Percentiles rank a stretch among this genome's conserved stretches.
phyloP scores from a whole-genome alignment of 139 green algal genomes.

The Trebouxia sp. region DNA sequence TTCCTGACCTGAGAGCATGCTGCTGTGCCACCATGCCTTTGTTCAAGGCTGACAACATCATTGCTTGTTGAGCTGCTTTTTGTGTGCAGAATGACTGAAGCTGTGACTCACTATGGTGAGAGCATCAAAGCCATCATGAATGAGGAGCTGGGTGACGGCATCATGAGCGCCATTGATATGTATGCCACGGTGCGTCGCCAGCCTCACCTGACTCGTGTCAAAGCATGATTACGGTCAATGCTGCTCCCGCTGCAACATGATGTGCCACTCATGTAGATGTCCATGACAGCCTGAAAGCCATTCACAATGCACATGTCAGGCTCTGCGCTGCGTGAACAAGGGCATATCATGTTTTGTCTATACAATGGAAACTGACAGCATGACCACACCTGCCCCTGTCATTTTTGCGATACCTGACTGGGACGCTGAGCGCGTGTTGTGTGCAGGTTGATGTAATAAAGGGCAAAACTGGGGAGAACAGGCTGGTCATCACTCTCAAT shows the following conservation, averaged over 20 bases:
- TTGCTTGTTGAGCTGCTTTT: background rate
- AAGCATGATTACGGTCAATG: background rate
- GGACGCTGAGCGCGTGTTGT: too few species aligned
- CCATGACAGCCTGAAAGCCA: too few species aligned
- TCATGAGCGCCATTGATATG: constrained; percentile 58
- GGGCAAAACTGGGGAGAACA: constrained; percentile 55
- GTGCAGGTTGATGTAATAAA: constrained; percentile 47
- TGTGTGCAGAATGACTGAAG: constrained; percentile 36
- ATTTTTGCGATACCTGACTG: too few species aligned
- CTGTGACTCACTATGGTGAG: constrained; percentile 54
- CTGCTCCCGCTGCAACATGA: too few species aligned
- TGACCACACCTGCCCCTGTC: background rate
- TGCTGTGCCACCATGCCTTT: too few species aligned
- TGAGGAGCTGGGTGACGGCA: constrained; percentile 52
- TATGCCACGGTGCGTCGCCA: constrained; percentile 35
- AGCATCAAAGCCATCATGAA: constrained; percentile 46
- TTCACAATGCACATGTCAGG: too few species aligned
- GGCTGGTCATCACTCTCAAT: constrained; percentile 64
- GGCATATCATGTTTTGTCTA: too few species aligned
- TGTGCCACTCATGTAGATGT: too few species aligned
- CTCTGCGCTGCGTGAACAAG: too few species aligned
- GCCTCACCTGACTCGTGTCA: background rate
- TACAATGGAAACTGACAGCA: too few species aligned
- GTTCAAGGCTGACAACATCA: background rate
- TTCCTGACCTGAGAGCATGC: too few species aligned